Conservation (phyloP, 192 early-diverging fungal genomes). For the Geranomyces variabilis region DNA sequence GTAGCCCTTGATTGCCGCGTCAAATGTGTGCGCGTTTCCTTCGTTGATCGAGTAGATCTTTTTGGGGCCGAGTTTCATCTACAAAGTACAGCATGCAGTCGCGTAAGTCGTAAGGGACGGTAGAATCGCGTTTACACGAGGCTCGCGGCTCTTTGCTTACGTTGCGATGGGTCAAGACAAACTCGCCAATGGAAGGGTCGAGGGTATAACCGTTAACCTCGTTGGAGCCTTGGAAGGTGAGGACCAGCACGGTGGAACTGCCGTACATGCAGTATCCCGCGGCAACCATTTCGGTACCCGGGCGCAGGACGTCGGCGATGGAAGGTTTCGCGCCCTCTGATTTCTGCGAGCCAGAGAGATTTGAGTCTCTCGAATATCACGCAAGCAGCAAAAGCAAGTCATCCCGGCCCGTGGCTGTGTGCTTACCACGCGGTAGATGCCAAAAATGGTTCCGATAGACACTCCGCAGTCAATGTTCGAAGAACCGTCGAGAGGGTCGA, state of each 20-base stretch:
- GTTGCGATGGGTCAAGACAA: constrained; percentile 95
- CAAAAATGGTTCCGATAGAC: constrained; percentile 98
- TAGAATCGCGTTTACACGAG: too few species aligned
- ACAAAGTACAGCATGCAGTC: too few species aligned
- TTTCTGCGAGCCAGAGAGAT: constrained; percentile 18
- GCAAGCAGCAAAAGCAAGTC: too few species aligned
- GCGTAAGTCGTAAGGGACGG: background rate
- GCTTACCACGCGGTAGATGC: constrained; percentile 88
- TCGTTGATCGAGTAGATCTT: constrained; percentile 99
- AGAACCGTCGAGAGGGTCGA: constrained; percentile 96
- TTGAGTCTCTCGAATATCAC: background rate
- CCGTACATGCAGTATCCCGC: constrained; percentile 98
- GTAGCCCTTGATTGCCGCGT: constrained; percentile 84
- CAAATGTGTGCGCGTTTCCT: constrained; percentile 92
- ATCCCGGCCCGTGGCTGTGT: too few species aligned
- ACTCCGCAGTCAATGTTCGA: constrained; percentile 99
- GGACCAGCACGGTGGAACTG: constrained; percentile 66
- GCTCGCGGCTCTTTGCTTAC: constrained; percentile 59
- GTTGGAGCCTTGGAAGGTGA: constrained; percentile 66
- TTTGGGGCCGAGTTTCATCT: constrained; percentile 61
- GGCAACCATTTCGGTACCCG: constrained; percentile 88
- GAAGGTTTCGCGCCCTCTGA: constrained; percentile 26
- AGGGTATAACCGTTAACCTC: constrained; percentile 95
- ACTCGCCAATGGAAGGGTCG: constrained; percentile 95
- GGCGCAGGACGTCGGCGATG: constrained; percentile 79